Evolutionary conservation across 1,284 basidiomycete genomes (phyloP), one percentile per base, ranked within the genome.

Genomic region (Athelia psychrophila): DNA sequence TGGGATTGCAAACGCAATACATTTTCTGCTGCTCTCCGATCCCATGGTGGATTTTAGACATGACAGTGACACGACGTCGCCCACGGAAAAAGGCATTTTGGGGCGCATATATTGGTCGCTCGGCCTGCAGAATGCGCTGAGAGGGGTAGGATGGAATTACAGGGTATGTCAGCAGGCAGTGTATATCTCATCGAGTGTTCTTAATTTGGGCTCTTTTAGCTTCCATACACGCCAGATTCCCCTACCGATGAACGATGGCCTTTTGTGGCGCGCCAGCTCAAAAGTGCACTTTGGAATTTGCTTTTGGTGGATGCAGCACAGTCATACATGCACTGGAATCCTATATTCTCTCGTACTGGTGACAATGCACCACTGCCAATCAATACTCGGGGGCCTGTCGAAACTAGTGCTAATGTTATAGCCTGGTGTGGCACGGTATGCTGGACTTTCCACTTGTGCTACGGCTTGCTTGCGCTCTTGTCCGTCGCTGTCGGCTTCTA

Each of bases 401-500:
- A 54, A 22, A 54, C 54, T 33, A 56, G 44, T 47, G 9, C 57
- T 3, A 59, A 54, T 47, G 48, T 53, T 13, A 25, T 54, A 18
- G 55, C 50, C 15, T 56, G 47, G n/a, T 15, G 38, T 2, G 49
- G 33, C 22, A 20, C 22, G 6, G 20, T 42, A 36, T 61, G 61
- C 51, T 53, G 52, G 9, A 49, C 51, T 12, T 24, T 68, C 12
- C 62, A 57, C 23, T 52, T 65, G 48, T 49, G 59, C 18, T 64
- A 70, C 47, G 36, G 49, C 19, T 20, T 60, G 45, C 30, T 62
- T 2, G 57, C 60, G n/a, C 47, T 56, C 1, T 18, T 61, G 9
- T 49, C 48, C 24, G 68, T 72, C 10, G 63, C 53, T 5, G 35
- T 62, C 1, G 58, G 61, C 1, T 23, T 64, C 1, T 58, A 58